Evolutionary conservation across 495 filamentous ascomycete genomes (phyloP).

Genomic region (Hypoxylon rickii): DNA sequence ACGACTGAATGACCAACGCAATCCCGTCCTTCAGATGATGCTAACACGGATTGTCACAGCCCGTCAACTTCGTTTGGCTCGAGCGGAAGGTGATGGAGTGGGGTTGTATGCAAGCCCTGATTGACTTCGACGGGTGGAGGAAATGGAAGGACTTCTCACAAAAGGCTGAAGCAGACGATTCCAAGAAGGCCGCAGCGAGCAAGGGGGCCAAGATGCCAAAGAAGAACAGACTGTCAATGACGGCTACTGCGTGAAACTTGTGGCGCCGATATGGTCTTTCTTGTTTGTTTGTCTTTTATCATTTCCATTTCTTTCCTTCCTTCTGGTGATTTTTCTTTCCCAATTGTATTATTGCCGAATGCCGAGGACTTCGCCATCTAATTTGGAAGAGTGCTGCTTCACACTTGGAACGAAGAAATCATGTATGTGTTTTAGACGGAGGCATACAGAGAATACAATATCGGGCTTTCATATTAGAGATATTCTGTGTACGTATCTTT

Average conservation of each 20-base stretch:
- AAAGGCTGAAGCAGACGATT: conserved; percentile 40
- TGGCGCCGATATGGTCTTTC: background rate
- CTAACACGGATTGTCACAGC: conserved; percentile 55
- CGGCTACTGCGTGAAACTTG: conserved; percentile 29
- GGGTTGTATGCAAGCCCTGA: conserved; percentile 99
- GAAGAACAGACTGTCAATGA: conserved; percentile 44
- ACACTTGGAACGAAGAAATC: background rate
- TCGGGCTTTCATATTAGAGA: background rate
- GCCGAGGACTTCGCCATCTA: background rate
- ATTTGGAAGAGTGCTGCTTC: conserved; percentile 1
- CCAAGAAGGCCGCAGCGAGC: conserved; percentile 37
- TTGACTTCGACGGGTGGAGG: conserved; percentile 98
- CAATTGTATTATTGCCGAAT: conserved; percentile 5
- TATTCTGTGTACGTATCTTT: too few species aligned
- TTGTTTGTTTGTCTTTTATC: background rate
- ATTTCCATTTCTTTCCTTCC: background rate
- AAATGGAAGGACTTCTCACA: conserved; percentile 87
- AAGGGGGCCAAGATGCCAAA: conserved; percentile 41
- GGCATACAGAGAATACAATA: background rate
- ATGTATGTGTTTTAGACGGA: background rate
- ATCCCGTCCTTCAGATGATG: background rate
- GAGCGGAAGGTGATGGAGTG: conserved; percentile 98
- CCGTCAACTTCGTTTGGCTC: conserved; percentile 96
- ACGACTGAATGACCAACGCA: conserved; percentile 28
- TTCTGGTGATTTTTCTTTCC: background rate